Conservation (phyloP, 257 asterid genomes). For the Fraxinus pennsylvanica region DNA sequence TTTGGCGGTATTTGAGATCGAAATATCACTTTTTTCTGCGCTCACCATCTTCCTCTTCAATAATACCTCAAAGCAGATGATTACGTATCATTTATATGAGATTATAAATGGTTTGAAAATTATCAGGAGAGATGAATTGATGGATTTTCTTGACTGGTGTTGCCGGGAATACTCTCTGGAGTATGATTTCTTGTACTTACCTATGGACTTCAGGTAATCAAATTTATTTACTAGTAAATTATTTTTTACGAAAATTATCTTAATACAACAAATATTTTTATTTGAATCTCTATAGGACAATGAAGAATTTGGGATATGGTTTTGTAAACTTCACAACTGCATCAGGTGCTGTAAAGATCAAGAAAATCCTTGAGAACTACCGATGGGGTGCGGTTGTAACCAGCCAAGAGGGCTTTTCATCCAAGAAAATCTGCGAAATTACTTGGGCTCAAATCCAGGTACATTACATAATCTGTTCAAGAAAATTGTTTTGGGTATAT, state of each 20-base stretch:
- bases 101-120: not conserved
- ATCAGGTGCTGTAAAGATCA: conserved; percentile 32
- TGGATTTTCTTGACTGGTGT: conserved; percentile 41
- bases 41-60: no score
- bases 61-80: no score
- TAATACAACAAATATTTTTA: no score
- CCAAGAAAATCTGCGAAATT: conserved; percentile 41
- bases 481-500: not conserved
- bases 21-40: no score
- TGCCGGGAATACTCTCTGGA: conserved; percentile 36
- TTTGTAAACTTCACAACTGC: conserved; percentile 52
- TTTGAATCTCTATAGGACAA: not conserved
- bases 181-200: conserved; percentile 62
- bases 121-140: conserved; percentile 46
- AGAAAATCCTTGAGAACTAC: conserved; percentile 18
- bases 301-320: conserved; percentile 48
- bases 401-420: not conserved
- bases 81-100: not conserved
- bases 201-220: conserved; percentile 55
- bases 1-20: no score
- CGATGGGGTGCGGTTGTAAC: conserved; percentile 30
- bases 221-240: no score
- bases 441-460: conserved; percentile 68
- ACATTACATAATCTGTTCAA: not conserved
- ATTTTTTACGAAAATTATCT: not conserved